phyloP scores from a whole-genome alignment of 2,329 filamentous ascomycete species.

The Herpomyces periplanetae region DNA sequence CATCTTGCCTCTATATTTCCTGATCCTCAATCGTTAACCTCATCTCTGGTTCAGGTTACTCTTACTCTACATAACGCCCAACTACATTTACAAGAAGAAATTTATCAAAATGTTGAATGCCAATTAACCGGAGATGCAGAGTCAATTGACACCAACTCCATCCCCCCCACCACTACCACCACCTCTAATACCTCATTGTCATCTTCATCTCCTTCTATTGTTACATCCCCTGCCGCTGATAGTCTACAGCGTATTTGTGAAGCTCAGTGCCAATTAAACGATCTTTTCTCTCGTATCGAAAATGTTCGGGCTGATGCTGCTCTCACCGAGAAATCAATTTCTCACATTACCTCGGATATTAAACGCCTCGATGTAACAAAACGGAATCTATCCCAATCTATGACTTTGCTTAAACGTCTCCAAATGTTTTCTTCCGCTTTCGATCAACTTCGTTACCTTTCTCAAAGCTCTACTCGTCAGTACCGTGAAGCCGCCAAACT shows the following conservation, averaged over 20 bases:
- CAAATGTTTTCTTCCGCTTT: conserved; percentile 99
- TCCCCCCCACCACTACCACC: too few species aligned
- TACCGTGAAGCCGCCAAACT: conserved; percentile 82
- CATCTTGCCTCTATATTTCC: too few species aligned
- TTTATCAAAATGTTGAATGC: too few species aligned
- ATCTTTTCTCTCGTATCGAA: conserved; percentile 78
- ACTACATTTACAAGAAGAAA: too few species aligned
- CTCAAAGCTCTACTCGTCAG: conserved; percentile 47
- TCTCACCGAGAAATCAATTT: conserved; percentile 77
- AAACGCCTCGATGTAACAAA: conserved; percentile 89
- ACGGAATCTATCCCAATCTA: conserved; percentile 72
- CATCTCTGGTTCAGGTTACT: too few species aligned
- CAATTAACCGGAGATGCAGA: too few species aligned
- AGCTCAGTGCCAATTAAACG: conserved; percentile 53
- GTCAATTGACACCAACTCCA: too few species aligned
- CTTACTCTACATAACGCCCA: too few species aligned
- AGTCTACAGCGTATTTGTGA: conserved; percentile 67
- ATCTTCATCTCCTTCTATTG: too few species aligned
- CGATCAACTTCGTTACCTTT: conserved; percentile 52
- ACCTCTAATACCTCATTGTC: too few species aligned
- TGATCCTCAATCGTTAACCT: too few species aligned
- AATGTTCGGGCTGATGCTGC: conserved; percentile 55
- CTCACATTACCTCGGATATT: conserved; percentile 93
- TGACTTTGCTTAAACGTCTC: conserved; percentile 81
- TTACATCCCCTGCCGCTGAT: conserved; percentile 46